Percentiles rank a stretch among this genome's conserved stretches.
These are phyloP conservation scores for Vitis labrusca DNA, from an alignment of 164 flowering plant species.

Conservation along the genomic window DNA sequence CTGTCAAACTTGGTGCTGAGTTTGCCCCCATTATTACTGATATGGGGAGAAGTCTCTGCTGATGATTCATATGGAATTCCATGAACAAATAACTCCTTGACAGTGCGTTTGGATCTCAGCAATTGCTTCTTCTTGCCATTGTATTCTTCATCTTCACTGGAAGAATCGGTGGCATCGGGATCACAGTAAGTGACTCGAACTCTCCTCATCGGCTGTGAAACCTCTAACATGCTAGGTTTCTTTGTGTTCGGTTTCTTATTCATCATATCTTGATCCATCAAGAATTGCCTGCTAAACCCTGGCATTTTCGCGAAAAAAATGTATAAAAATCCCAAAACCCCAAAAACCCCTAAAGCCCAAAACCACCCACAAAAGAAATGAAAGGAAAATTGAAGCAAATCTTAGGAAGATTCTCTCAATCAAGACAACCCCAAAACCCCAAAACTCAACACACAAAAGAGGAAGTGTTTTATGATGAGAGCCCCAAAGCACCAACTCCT, in stretches of 20 bases:
- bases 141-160: constrained; percentile 26
- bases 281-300: constrained; percentile 1
- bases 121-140: background rate
- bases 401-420: too few relatives aligned
- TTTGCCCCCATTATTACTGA: background rate
- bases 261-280: background rate
- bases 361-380: background rate
- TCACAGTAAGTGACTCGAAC: constrained; percentile 23
- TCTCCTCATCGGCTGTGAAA: constrained; percentile 6
- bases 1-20: background rate
- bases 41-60: background rate
- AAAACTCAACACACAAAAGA: background rate
- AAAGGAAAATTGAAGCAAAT: background rate
- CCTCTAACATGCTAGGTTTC: background rate
- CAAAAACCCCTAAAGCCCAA: background rate
- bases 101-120: background rate
- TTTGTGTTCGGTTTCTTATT: background rate
- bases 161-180: constrained; percentile 39
- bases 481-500: constrained; percentile 6
- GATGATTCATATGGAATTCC: background rate
- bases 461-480: background rate
- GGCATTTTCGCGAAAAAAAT: constrained; percentile 4
- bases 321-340: background rate
- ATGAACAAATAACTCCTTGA: constrained; percentile 14
- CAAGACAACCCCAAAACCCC: background rate